Evolutionary conservation across 495 filamentous ascomycete genomes (phyloP), one percentile per base, ranked within the genome.

Genomic region (Tuber magnatum): DNA sequence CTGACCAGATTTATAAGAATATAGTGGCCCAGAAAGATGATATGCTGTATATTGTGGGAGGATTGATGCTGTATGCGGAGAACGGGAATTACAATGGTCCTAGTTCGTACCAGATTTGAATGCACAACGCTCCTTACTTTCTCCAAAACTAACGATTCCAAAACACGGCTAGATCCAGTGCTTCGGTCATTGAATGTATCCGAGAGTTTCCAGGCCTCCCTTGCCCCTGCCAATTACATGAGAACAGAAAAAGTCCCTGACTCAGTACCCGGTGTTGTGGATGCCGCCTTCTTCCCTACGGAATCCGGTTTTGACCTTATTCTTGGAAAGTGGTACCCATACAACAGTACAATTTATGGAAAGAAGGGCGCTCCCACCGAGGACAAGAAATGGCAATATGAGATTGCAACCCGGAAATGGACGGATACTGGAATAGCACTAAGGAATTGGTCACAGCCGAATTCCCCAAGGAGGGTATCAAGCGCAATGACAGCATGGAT

Each of bases 401-500:
- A 71, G 4, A 71, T 71, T n/a, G 7, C 38, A 43, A 20, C 46
- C 22, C 39, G 16, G 28, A 3, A 2, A 40, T 75, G 68, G 72
- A 22, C 8, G 9, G 22, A 69, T 32, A 28, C 8, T 0, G 32
- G 5, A 28, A 69, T 46, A 24, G 18, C 3, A 28, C 38, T 39
- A 2, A 32, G 5, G 18, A 35, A 43, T 20, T 22, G 35, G 42
- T 39, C 18, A 39, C 51, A 32, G 28, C 1, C 16, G 20, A 35
- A 35, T 20, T 14, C 68, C n/a, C 24, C 14, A 39, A 43, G 14
- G 48, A 61, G 39, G 74, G 20, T 73, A 32, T 56, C 32, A 18
- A 78, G 69, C 42, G 32, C 44, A 16, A 38, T 40, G 70, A 48
- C 61, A 40, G 51, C 16, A 3, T 78, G 76, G 76, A 22, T 76